phyloP scores from a whole-genome alignment of 257 asterid species.

The Apocynum venetum region DNA sequence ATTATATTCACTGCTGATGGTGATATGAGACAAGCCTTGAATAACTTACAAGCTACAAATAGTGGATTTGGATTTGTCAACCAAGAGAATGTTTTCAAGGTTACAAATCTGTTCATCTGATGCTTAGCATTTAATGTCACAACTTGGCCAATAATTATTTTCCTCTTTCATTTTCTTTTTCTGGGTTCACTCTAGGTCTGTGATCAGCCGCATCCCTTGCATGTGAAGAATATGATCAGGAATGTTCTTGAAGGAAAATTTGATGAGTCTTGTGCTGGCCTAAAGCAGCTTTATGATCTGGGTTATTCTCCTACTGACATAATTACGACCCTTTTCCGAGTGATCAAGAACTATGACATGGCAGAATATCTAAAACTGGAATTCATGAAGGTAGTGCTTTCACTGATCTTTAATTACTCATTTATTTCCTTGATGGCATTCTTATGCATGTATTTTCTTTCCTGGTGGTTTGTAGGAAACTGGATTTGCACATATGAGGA shows the following conservation, averaged over 20 bases:
- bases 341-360: conserved; percentile 86
- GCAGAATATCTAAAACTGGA: conserved; percentile 89
- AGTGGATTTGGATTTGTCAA: conserved; percentile 95
- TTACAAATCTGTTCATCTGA: conserved; percentile 16
- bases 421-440: background rate
- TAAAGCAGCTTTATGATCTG: conserved; percentile 87
- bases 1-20: conserved; percentile 98
- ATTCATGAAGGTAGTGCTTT: conserved; percentile 24
- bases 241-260: conserved; percentile 86
- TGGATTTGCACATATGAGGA: conserved; percentile 98
- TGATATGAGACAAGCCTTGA: conserved; percentile 96
- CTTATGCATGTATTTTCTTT: background rate
- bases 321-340: conserved; percentile 92
- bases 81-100: conserved; percentile 99
- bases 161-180: conserved; percentile 1
- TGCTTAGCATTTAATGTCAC: background rate
- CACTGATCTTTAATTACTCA: background rate
- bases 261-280: conserved; percentile 83
- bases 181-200: conserved; percentile 54
- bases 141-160: background rate
- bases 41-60: conserved; percentile 94
- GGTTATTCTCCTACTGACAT: conserved; percentile 99
- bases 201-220: conserved; percentile 98
- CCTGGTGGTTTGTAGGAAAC: conserved; percentile 52
- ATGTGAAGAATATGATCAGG: conserved; percentile 85